Evolutionary conservation across 768 basidiomycete species (phyloP).

Genomic region (Termitomyces sp.): DNA sequence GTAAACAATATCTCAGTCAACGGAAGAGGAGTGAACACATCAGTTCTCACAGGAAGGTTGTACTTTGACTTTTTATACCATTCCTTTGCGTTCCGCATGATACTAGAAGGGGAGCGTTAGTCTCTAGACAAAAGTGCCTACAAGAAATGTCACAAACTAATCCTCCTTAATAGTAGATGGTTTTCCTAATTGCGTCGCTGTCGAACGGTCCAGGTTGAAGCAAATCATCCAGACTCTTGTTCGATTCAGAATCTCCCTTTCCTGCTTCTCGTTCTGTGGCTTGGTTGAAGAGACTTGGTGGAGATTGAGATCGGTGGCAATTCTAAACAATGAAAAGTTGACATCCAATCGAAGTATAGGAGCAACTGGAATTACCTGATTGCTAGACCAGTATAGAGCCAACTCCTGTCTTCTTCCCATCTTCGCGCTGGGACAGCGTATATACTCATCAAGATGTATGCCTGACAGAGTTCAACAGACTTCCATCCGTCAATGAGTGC

Average conservation of each 20-base stretch:
- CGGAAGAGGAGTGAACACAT: background rate
- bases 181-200: constrained; percentile 87
- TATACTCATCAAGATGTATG: constrained; percentile 84
- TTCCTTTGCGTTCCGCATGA: constrained; percentile 65
- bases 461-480: constrained; percentile 87
- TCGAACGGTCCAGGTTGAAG: constrained; percentile 85
- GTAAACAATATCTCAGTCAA: background rate
- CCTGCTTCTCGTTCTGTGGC: constrained; percentile 69
- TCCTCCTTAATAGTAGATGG: constrained; percentile 88
- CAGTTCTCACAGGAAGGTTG: constrained; percentile 46
- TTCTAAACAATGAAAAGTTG: constrained; percentile 34
- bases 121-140: background rate
- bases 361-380: constrained; percentile 47
- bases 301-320: constrained; percentile 87
- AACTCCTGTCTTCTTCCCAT: constrained; percentile 91
- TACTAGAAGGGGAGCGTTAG: constrained; percentile 28
- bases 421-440: constrained; percentile 75
- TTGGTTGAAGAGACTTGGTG: constrained; percentile 62
- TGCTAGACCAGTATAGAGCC: constrained; percentile 86
- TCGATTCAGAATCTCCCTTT: constrained; percentile 81
- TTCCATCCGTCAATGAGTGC: constrained; percentile 80
- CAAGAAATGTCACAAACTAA: constrained; percentile 42
- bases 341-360: background rate
- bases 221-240: constrained; percentile 90
- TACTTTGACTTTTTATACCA: constrained; percentile 74